Evolutionary conservation across 768 basidiomycete genomes (phyloP).

Genomic region (Podaxis sp.): DNA sequence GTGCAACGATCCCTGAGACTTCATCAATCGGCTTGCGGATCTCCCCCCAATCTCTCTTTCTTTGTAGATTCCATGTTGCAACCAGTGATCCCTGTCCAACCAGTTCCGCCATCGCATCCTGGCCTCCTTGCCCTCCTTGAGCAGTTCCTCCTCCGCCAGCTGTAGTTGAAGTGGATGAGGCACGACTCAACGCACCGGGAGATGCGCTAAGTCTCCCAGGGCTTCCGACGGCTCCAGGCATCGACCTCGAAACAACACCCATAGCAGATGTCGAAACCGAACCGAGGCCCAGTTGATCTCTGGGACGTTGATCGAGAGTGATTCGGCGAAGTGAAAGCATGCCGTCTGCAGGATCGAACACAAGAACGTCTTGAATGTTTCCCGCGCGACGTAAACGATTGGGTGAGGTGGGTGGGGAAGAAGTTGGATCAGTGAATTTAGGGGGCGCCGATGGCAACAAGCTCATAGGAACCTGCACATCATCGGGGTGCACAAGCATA

Average conservation of each 20-base stretch:
- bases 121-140: constrained; percentile 1
- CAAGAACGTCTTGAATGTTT: constrained; percentile 63
- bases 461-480: constrained; percentile 35
- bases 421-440: constrained; percentile 13
- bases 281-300: constrained; percentile 24
- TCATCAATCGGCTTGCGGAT: constrained; percentile 36
- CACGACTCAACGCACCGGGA: constrained; percentile 33
- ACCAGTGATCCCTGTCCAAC: constrained; percentile 38
- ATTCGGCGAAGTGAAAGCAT: constrained; percentile 56
- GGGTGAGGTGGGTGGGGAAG: constrained; percentile 26
- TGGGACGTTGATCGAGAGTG: constrained; percentile 36
- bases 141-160: constrained; percentile 8
- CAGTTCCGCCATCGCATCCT: constrained; percentile 32
- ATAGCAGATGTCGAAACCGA: constrained; percentile 29
- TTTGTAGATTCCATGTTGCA: constrained; percentile 65
- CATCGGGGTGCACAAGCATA: constrained; percentile 45
- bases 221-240: constrained; percentile 48
- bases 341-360: constrained; percentile 63
- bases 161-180: constrained; percentile 28
- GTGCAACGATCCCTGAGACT: background rate
- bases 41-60: constrained; percentile 51
- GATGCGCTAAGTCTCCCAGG: background rate
- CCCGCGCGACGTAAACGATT: constrained; percentile 31
- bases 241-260: constrained; percentile 56
- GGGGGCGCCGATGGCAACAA: constrained; percentile 28